Evolutionary conservation across 1,284 basidiomycete genomes (phyloP).

Genomic region (Malassezia obtusa): DNA sequence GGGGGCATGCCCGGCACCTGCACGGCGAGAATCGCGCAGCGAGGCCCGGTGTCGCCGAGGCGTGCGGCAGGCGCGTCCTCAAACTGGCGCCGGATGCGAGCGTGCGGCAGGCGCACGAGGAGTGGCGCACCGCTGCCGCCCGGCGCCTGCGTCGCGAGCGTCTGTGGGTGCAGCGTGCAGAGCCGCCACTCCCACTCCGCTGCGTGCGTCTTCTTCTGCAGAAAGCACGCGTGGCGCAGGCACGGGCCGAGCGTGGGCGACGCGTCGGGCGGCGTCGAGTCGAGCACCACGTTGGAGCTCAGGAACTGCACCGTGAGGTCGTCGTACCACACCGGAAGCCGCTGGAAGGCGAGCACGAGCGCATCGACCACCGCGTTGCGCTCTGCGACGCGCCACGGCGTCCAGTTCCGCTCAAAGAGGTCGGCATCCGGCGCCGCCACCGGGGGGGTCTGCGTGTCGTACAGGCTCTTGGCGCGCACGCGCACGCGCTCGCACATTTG

Average conservation of each 20-base stretch:
- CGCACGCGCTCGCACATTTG: constrained; percentile 3
- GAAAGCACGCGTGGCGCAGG: constrained; percentile 6
- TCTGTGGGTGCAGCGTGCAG: constrained; percentile 3
- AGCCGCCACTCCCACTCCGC: neutral
- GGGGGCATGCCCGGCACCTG: neutral
- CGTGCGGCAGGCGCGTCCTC: neutral
- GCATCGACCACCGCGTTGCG: constrained; percentile 11
- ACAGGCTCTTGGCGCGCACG: neutral
- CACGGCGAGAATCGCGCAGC: neutral
- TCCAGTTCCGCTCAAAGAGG: constrained; percentile 5
- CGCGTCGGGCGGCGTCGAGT: neutral
- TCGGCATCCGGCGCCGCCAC: neutral
- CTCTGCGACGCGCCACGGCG: constrained; percentile 4
- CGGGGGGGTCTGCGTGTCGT: neutral
- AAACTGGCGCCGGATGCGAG: constrained; percentile 10
- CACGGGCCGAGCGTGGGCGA: neutral
- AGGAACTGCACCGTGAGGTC: constrained; percentile 10
- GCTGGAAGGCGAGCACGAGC: constrained; percentile 3
- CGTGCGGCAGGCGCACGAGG: neutral
- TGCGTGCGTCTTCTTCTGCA: neutral
- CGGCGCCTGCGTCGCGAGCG: neutral
- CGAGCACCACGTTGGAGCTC: neutral
- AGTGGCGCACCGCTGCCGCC: neutral
- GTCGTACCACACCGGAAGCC: neutral
- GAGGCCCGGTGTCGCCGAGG: neutral